Percentiles rank a stretch among this genome's conserved stretches.
These are phyloP conservation scores for Pseudognaphalium luteoalbum DNA, from an alignment of 129 eudicot species.

Conservation along the genomic window DNA sequence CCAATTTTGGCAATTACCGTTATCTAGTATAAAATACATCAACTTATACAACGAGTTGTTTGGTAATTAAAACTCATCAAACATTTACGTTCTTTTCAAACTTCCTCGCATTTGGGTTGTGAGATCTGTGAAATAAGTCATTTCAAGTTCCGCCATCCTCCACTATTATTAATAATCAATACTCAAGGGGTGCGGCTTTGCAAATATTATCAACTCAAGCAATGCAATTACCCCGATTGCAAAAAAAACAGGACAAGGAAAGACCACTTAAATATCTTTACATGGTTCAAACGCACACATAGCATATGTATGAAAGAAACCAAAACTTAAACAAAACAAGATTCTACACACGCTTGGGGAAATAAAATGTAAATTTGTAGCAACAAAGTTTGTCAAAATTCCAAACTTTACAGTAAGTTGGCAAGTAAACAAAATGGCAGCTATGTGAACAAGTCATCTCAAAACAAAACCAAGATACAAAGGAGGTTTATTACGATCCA, in stretches of 20 bases:
- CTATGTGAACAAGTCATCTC: constrained; percentile 36
- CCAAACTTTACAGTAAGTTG: constrained; percentile 24
- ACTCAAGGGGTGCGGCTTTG: too few relatives aligned
- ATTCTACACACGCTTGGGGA: neutral
- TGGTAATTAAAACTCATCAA: neutral
- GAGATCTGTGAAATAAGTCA: neutral
- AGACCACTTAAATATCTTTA: neutral
- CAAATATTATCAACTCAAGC: too few relatives aligned
- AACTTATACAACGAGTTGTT: neutral
- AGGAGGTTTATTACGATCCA: constrained; percentile 49
- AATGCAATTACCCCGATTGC: neutral
- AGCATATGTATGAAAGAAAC: neutral
- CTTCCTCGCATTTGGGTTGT: neutral
- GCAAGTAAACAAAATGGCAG: constrained; percentile 18
- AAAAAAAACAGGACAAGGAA: neutral
- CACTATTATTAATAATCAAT: too few relatives aligned
- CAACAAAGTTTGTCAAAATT: constrained; percentile 10
- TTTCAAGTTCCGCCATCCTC: neutral
- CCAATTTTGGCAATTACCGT: neutral
- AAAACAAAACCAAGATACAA: constrained; percentile 34
- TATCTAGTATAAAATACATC: too few relatives aligned
- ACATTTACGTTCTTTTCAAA: neutral
- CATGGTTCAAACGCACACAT: neutral
- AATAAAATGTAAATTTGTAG: neutral
- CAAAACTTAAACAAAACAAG: constrained; percentile 13